Evolutionary conservation across 2,329 filamentous ascomycete genomes (phyloP), one percentile per base, ranked within the genome.

Genomic region (Cordyceps farinosa): DNA sequence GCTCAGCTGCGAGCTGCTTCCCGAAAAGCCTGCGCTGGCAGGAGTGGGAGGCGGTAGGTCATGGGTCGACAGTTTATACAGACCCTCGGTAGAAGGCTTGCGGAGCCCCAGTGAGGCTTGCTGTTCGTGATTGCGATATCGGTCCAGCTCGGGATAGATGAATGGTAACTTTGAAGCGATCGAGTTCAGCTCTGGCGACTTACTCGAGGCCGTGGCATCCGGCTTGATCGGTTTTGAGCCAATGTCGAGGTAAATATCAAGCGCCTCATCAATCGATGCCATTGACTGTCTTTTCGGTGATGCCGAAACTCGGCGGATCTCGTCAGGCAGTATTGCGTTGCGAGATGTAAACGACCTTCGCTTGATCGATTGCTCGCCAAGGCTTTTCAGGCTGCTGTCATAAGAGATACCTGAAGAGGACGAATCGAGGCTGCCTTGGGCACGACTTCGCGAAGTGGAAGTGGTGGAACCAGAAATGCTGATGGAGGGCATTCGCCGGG

Each of bases 31-130:
- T n/a, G 73, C 51, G 34, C 74, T 78, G 17, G 68, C 73, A 9
- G 88, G 87, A 6, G 86, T 88, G 9, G 86, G 86, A 7, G 87
- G 85, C n/a, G 87, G 85, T 6, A 89, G 78, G 68, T 89, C 83
- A 61, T 89, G 84, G 3, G 86, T 88, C 36, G 86, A 80, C 29
- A 89, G 73, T 47, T 82, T 82, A 67, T 84, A 84, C 3, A 82
- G 82, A 22, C 83, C 70, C 53, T 84, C 83, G 48, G 78, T 71
- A 38, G 67, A 75, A 66, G 58, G 73, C 67, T 64, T 61, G 50
- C 59, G 59, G 72, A 71, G 67, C 75, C 66, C 67, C 69, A n/a
- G 72, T 70, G n/a, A 70, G 69, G 13, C 71, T 69, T 1, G 77
- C 5, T 76, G 75, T 57, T 77, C 74, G 56, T 80, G 71, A 61